Percentiles rank a stretch among this genome's conserved stretches.
Evolutionary conservation across 306 rosid genomes (phyloP).

Genomic region (Vigna radiata): DNA sequence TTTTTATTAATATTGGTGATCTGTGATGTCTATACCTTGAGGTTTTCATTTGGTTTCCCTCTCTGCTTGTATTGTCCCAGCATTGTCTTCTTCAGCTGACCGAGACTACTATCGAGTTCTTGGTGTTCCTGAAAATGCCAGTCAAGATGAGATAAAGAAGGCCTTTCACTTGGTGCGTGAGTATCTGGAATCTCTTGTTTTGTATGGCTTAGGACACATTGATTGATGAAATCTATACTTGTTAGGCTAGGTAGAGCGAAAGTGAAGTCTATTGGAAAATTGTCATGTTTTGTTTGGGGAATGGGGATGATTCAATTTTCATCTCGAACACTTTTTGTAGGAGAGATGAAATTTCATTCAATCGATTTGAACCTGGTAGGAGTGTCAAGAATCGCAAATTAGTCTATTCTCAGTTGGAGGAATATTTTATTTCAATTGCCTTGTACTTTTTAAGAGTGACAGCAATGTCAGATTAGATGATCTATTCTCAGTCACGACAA

Average conservation of each 20-base stretch:
- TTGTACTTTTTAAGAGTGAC: conserved; percentile 18
- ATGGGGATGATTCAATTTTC: conserved; percentile 19
- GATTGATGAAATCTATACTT: conserved; percentile 35
- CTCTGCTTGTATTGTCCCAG: conserved; percentile 50
- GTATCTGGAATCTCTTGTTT: conserved; percentile 31
- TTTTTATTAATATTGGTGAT: background rate
- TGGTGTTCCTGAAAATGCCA: conserved; percentile 70
- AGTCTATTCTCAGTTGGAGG: conserved; percentile 8
- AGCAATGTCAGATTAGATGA: background rate
- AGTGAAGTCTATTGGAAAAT: conserved; percentile 30
- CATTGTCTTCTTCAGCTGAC: conserved; percentile 52
- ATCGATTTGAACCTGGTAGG: conserved; percentile 18
- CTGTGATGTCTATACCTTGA: background rate
- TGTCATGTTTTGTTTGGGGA: conserved; percentile 27
- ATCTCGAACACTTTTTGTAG: background rate
- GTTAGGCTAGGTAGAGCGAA: conserved; percentile 33
- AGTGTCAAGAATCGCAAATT: background rate
- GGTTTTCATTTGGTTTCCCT: conserved; percentile 30
- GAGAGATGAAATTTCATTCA: conserved; percentile 4
- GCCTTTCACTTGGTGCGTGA: conserved; percentile 77
- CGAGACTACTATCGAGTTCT: conserved; percentile 76
- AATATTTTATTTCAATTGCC: conserved; percentile 13
- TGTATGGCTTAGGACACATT: background rate
- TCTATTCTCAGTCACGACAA: conserved; percentile 5
- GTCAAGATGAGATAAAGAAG: conserved; percentile 78